These are phyloP conservation scores for Akanthomyces uredinophilus DNA, from an alignment of 2,329 filamentous ascomycete species.

Conservation along the genomic window DNA sequence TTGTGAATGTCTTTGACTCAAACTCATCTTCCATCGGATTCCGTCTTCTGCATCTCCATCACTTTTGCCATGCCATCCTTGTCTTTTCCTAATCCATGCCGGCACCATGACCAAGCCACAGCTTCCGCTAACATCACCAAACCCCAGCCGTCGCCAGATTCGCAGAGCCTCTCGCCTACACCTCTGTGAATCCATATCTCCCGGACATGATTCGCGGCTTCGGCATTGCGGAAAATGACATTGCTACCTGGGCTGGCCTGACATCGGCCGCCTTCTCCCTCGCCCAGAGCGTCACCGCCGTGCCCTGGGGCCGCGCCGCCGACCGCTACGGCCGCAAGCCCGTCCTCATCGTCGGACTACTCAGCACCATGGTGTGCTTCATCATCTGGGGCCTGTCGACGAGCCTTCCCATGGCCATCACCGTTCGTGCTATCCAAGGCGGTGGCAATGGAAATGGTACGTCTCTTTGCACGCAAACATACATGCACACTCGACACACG, in stretches of 20 bases:
- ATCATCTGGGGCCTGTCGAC: constrained; percentile 80
- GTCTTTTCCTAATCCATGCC: not conserved
- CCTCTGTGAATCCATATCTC: constrained; percentile 64
- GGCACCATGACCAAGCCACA: not conserved
- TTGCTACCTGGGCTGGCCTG: constrained; percentile 77
- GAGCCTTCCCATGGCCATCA: constrained; percentile 73
- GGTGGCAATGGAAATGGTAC: constrained; percentile 78
- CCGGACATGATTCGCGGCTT: constrained; percentile 83
- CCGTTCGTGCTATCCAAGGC: constrained; percentile 72
- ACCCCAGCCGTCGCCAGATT: constrained; percentile 67
- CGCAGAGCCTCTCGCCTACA: constrained; percentile 68
- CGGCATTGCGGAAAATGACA: constrained; percentile 61
- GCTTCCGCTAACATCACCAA: not conserved
- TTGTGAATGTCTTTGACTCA: too few relatives aligned
- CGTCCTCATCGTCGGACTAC: constrained; percentile 66
- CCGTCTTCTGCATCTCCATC: too few relatives aligned
- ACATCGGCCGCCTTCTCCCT: constrained; percentile 69
- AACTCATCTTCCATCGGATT: too few relatives aligned
- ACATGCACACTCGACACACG: too few relatives aligned
- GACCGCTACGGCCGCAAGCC: constrained; percentile 80
- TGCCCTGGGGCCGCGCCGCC: constrained; percentile 70
- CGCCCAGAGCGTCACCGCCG: constrained; percentile 64
- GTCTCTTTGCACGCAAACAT: constrained; percentile 17
- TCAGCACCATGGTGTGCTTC: constrained; percentile 76
- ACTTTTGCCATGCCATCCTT: not conserved